These are phyloP conservation scores for Chondrostereum purpureum DNA, from an alignment of 1,284 basidiomycete genomes.

Conservation along the genomic window DNA sequence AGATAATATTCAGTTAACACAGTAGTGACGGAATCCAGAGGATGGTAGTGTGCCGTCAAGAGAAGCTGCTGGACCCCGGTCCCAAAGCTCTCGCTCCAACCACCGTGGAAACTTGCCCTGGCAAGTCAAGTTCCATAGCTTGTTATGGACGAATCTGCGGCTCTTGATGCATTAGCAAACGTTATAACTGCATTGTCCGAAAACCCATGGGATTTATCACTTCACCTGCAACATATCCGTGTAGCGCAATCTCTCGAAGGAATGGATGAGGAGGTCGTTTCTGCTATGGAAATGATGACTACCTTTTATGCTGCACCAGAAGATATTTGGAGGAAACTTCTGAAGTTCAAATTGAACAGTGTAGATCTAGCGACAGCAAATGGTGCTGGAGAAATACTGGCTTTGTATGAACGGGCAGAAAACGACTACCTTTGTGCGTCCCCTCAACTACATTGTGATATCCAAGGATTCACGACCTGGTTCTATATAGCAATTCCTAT, in stretches of 20 bases:
- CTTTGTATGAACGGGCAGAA: conserved; percentile 66
- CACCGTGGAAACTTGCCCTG: neutral
- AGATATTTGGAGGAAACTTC: conserved; percentile 59
- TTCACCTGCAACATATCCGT: conserved; percentile 60
- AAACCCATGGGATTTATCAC: conserved; percentile 51
- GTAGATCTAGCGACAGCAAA: conserved; percentile 43
- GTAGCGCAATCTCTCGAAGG: conserved; percentile 47
- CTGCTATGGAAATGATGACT: conserved; percentile 63
- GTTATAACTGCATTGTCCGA: conserved; percentile 50
- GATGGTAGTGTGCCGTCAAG: no score
- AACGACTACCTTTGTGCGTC: conserved; percentile 76
- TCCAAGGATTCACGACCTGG: no score
- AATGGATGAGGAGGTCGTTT: conserved; percentile 48
- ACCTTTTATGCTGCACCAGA: conserved; percentile 59
- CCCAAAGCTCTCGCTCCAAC: neutral
- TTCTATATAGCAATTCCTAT: conserved; percentile 57
- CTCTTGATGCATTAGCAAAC: conserved; percentile 49
- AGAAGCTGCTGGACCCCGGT: no score
- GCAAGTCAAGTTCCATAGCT: no score
- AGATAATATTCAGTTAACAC: no score
- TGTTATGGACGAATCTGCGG: conserved; percentile 29
- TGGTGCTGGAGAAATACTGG: conserved; percentile 50
- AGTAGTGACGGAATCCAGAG: no score
- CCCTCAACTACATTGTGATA: conserved; percentile 1
- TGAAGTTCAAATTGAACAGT: conserved; percentile 45